Percentiles rank a stretch among this genome's conserved stretches.
phyloP scores from a whole-genome alignment of 75 land plant genomes.

The Picea sitchensis region DNA sequence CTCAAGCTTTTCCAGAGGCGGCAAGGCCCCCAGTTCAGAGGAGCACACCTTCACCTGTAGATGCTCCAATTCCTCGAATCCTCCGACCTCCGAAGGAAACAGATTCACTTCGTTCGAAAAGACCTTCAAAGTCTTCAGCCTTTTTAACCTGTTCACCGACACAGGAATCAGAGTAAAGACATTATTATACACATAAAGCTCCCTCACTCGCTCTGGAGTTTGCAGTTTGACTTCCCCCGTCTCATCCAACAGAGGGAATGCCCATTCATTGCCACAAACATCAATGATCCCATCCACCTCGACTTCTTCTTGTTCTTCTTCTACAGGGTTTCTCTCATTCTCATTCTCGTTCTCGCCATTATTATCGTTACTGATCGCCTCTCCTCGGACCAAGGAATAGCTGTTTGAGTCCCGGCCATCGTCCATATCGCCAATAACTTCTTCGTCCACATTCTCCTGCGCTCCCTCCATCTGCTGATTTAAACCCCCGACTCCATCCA shows the following conservation, averaged over 20 bases:
- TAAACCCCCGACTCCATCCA: no score
- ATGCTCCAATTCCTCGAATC: constrained; percentile 54
- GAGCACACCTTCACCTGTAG: constrained; percentile 63
- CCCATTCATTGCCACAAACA: constrained; percentile 35
- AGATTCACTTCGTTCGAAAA: constrained; percentile 72
- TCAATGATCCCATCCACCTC: constrained; percentile 31
- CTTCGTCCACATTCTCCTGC: no score
- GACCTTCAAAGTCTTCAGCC: constrained; percentile 63
- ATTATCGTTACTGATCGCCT: not conserved
- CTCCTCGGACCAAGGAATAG: not conserved
- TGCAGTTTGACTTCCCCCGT: not conserved
- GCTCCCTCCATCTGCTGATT: no score
- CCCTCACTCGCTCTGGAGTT: constrained; percentile 20
- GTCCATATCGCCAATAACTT: no score
- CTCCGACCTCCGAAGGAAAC: constrained; percentile 51
- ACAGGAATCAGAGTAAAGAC: constrained; percentile 62
- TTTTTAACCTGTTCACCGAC: constrained; percentile 22
- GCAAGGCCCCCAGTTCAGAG: constrained; percentile 44
- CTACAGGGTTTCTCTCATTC: not conserved
- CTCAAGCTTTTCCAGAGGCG: constrained; percentile 47
- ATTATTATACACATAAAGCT: constrained; percentile 65
- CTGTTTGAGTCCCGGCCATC: no score
- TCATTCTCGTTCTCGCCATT: not conserved
- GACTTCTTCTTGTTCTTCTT: not conserved
- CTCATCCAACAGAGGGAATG: constrained; percentile 16